A percentile compares a stretch with the other conserved stretches of the same genome.
Conservation (phyloP, 179 eudicot genomes). For the Monotropa hypopitys region DNA sequence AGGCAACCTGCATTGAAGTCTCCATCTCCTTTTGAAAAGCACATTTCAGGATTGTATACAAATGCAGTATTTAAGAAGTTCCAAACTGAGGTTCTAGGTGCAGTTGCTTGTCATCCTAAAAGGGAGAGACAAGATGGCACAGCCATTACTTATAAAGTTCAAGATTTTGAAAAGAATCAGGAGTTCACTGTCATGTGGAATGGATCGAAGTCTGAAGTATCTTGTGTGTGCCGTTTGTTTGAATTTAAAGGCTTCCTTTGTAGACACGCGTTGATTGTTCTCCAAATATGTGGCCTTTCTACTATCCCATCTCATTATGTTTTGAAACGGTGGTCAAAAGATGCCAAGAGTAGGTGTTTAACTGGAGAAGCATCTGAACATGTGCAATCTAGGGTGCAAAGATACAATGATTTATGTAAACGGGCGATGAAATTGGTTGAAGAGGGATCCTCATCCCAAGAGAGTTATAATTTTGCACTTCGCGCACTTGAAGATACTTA, state of each 20-base stretch:
- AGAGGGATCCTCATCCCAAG: slow-evolving; percentile 87
- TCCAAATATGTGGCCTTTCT: slow-evolving; percentile 72
- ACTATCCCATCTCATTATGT: slow-evolving; percentile 57
- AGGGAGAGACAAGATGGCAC: slow-evolving; percentile 41
- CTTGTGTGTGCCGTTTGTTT: slow-evolving; percentile 40
- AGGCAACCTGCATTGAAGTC: slow-evolving; percentile 55
- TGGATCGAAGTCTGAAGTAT: slow-evolving; percentile 27
- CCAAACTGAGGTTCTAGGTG: slow-evolving; percentile 71
- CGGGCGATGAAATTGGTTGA: slow-evolving; percentile 71
- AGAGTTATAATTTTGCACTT: slow-evolving; percentile 49
- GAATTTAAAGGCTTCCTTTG: slow-evolving; percentile 70
- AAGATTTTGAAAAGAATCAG: slow-evolving; percentile 49
- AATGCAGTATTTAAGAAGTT: slow-evolving; percentile 68
- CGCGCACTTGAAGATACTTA: slow-evolving; percentile 56
- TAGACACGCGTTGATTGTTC: slow-evolving; percentile 76
- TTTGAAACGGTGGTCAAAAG: slow-evolving; percentile 54
- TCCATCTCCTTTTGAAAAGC: slow-evolving; percentile 88
- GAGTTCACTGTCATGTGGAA: slow-evolving; percentile 41
- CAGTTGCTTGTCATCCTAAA: slow-evolving; percentile 64
- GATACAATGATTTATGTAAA: slow-evolving; percentile 70
- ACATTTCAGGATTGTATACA: slow-evolving; percentile 45
- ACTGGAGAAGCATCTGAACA: slow-evolving; percentile 42
- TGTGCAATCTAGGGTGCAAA: slow-evolving; percentile 54
- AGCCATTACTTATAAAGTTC: slow-evolving; percentile 38
- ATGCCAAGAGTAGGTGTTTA: slow-evolving; percentile 44